Conservation (phyloP, 2,329 filamentous ascomycete genomes). For the Calonectria multiphialidica region DNA sequence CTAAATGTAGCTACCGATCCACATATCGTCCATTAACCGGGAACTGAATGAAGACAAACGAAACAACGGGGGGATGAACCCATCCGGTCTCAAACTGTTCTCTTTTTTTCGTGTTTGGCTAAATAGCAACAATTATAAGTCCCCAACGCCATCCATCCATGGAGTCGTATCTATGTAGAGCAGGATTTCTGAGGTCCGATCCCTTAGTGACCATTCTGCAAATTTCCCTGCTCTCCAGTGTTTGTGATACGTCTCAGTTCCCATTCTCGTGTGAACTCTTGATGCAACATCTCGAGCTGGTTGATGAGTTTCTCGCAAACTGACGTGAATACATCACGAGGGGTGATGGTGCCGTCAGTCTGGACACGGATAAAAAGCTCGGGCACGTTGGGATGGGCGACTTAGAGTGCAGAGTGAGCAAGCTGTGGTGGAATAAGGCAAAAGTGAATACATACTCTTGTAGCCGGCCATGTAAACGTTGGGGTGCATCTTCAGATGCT, state of each 20-base stretch:
- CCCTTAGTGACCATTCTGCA: constrained; percentile 52
- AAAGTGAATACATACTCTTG: constrained; percentile 71
- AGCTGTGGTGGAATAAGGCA: no score
- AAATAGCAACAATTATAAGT: constrained; percentile 39
- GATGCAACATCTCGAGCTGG: constrained; percentile 82
- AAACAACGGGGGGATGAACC: constrained; percentile 21
- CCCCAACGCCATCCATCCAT: constrained; percentile 44
- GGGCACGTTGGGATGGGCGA: constrained; percentile 71
- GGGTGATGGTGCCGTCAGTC: constrained; percentile 88
- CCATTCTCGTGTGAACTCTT: constrained; percentile 93
- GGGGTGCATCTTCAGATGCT: constrained; percentile 85
- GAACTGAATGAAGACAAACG: constrained; percentile 9
- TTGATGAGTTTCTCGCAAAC: constrained; percentile 86
- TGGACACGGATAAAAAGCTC: constrained; percentile 82
- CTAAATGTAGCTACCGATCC: constrained; percentile 1
- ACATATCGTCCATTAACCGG: constrained; percentile 17
- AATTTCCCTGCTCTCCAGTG: constrained; percentile 68
- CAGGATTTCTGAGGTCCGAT: constrained; percentile 13
- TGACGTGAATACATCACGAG: constrained; percentile 88
- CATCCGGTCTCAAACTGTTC: constrained; percentile 33
- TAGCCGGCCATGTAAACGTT: constrained; percentile 94
- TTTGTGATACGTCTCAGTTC: constrained; percentile 88
- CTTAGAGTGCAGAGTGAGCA: constrained; percentile 45
- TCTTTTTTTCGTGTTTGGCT: constrained; percentile 25
- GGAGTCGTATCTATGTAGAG: constrained; percentile 29